A percentile compares a stretch with the other conserved stretches of the same genome.
Conservation (phyloP, 2,329 filamentous ascomycete genomes). For the Fusarium albidum region DNA sequence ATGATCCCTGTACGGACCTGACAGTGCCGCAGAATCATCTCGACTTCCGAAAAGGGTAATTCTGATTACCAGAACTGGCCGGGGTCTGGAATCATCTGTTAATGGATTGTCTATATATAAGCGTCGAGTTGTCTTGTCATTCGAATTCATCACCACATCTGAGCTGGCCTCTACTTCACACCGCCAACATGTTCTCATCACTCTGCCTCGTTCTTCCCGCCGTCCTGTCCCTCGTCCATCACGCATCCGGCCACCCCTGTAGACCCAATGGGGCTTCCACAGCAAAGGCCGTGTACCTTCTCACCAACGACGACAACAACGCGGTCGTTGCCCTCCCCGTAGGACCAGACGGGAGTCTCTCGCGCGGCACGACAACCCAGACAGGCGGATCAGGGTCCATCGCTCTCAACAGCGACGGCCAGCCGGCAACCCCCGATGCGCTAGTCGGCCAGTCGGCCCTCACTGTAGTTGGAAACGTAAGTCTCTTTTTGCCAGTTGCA, state of each 20-base stretch:
- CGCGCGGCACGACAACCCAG: conserved; percentile 48
- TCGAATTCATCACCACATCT: too few relatives aligned
- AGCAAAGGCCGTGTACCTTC: conserved; percentile 61
- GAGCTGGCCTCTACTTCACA: too few relatives aligned
- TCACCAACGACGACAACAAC: conserved; percentile 62
- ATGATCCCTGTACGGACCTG: too few relatives aligned
- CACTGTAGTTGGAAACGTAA: conserved; percentile 58
- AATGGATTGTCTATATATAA: too few relatives aligned
- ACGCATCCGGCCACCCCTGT: neutral
- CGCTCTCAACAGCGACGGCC: conserved; percentile 48
- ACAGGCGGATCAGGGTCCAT: conserved; percentile 58
- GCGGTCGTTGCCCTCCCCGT: conserved; percentile 60
- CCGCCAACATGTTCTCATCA: too few relatives aligned
- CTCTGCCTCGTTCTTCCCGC: too few relatives aligned
- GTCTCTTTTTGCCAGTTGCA: too few relatives aligned
- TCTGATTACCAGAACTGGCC: conserved; percentile 11
- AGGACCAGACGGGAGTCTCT: conserved; percentile 55
- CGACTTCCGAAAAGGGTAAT: conserved; percentile 15
- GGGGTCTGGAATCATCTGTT: too few relatives aligned
- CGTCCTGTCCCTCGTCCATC: neutral
- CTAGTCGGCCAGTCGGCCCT: conserved; percentile 60
- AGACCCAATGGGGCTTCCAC: neutral
- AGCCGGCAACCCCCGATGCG: conserved; percentile 56
- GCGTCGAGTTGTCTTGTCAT: neutral
- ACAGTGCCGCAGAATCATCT: too few relatives aligned